Percentiles rank a stretch among this genome's conserved stretches.
These are phyloP conservation scores for Coniochaeta hoffmannii DNA, from an alignment of 2,329 filamentous ascomycete genomes.

Conservation along the genomic window DNA sequence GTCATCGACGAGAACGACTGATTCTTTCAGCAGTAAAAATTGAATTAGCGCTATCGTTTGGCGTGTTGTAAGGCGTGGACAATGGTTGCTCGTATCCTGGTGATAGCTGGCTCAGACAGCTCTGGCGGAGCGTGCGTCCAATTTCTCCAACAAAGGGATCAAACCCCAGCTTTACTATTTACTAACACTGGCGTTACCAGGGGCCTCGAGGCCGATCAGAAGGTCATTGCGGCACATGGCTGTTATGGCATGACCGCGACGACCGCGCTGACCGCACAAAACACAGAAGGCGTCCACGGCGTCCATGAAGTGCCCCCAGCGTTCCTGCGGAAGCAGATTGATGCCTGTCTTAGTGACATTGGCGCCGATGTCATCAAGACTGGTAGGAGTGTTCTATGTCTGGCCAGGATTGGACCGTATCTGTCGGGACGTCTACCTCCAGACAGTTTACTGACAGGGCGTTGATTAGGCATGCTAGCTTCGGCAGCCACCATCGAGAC, in stretches of 20 bases:
- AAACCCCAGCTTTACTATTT: not conserved
- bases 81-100: constrained; percentile 51
- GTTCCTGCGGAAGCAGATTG: constrained; percentile 80
- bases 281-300: constrained; percentile 75
- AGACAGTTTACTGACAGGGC: not conserved
- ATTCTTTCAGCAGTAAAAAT: too few relatives aligned
- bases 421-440: not conserved
- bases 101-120: constrained; percentile 84
- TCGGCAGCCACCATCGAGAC: constrained; percentile 62
- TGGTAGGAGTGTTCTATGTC: constrained; percentile 42
- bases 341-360: constrained; percentile 76
- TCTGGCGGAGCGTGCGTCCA: constrained; percentile 74
- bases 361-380: constrained; percentile 88
- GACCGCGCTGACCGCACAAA: constrained; percentile 91
- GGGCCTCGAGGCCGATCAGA: constrained; percentile 91
- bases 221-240: constrained; percentile 83
- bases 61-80: not conserved
- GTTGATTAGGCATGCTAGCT: constrained; percentile 66
- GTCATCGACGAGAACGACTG: not conserved
- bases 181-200: constrained; percentile 34
- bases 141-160: not conserved
- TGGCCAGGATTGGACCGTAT: too few relatives aligned
- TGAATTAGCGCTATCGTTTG: too few relatives aligned
- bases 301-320: constrained; percentile 72
- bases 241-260: constrained; percentile 97